These are phyloP conservation scores for Fusarium sp. DNA, from an alignment of 2,329 filamentous ascomycete species.

Conservation along the genomic window DNA sequence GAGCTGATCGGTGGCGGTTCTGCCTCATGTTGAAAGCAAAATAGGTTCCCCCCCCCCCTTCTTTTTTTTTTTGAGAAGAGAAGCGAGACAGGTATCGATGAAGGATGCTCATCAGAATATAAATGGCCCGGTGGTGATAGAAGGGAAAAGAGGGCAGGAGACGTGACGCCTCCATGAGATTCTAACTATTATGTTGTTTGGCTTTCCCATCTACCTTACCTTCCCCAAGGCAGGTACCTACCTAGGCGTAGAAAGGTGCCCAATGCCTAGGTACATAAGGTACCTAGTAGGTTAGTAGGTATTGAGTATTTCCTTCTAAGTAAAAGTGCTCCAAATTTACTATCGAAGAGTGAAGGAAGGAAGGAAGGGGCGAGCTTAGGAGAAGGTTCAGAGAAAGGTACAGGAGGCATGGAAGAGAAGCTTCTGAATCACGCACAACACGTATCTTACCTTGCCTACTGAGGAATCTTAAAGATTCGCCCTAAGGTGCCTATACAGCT, in stretches of 20 bases:
- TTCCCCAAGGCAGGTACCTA: not conserved
- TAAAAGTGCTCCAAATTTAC: not conserved
- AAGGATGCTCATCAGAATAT: not conserved
- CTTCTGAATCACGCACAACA: not conserved
- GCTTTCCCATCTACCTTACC: not conserved
- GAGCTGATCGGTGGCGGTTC: slow-evolving; percentile 30
- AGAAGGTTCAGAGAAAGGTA: not conserved
- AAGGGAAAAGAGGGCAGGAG: not conserved
- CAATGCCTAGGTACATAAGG: not conserved
- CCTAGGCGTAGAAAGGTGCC: not conserved
- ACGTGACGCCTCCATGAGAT: not conserved
- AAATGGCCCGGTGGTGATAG: not conserved
- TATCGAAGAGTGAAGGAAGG: not conserved
- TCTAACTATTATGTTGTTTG: not conserved
- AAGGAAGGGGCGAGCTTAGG: not conserved
- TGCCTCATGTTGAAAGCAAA: slow-evolving; percentile 12
- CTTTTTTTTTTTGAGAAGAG: not conserved
- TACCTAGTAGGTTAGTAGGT: too few species aligned
- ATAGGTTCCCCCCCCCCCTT: not conserved
- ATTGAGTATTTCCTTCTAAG: not conserved
- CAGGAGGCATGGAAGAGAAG: not conserved
- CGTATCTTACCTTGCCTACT: not conserved
- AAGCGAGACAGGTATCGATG: not conserved
- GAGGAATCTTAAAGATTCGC: not conserved
- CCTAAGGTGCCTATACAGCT: not conserved